Conservation (phyloP, 768 basidiomycete species). For the Russula dissimulans region DNA sequence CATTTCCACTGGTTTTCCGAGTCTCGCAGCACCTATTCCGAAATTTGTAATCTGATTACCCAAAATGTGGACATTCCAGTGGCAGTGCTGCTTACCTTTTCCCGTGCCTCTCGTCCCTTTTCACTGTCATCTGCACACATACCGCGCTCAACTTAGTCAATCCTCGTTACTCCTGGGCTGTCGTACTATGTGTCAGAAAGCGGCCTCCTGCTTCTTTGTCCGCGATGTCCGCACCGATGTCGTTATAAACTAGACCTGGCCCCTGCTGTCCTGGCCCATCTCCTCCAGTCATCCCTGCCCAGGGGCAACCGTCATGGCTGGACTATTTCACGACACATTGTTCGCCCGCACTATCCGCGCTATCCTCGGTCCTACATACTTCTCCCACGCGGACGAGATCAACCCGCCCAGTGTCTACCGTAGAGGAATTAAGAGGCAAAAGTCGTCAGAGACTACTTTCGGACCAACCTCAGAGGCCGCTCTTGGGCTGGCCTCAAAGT, state of each 20-base stretch:
- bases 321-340: constrained; percentile 26
- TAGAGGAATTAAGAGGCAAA: neutral
- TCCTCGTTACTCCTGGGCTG: neutral
- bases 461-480: neutral
- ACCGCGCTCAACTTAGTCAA: neutral
- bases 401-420: constrained; percentile 11
- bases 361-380: constrained; percentile 21
- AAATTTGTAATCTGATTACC: neutral
- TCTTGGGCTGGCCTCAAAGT: too few species aligned
- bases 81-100: neutral
- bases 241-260: neutral
- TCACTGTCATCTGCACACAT: neutral
- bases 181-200: neutral
- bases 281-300: neutral
- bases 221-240: neutral
- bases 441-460: neutral
- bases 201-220: neutral
- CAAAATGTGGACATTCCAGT: neutral
- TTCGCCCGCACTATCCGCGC: constrained; percentile 25
- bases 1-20: too few species aligned
- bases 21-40: too few species aligned
- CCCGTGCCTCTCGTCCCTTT: neutral
- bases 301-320: constrained; percentile 4
- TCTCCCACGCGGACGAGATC: constrained; percentile 18
- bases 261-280: too few species aligned